phyloP scores from a whole-genome alignment of 257 asterid species.

The Nicotiana obtusifolia region DNA sequence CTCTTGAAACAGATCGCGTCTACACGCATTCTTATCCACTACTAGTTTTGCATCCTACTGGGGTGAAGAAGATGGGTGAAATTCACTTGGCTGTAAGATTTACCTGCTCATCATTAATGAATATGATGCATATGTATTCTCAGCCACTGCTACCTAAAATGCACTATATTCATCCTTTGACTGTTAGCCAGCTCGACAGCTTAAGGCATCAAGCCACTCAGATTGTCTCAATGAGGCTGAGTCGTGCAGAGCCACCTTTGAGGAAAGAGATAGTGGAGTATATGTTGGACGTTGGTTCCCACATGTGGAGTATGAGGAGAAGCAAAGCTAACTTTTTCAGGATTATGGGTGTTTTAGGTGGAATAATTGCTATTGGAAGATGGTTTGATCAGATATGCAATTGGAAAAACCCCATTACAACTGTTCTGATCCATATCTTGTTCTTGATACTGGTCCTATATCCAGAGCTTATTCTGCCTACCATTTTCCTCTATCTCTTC shows the following conservation, averaged over 20 bases:
- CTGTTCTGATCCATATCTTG: slow-evolving; percentile 57
- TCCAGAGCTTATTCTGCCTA: slow-evolving; percentile 59
- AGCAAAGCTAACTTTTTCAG: slow-evolving; percentile 69
- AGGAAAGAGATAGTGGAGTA: slow-evolving; percentile 73
- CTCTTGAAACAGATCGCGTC: slow-evolving; percentile 63
- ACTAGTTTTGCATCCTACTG: slow-evolving; percentile 56
- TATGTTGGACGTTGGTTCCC: slow-evolving; percentile 68
- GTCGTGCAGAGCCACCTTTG: slow-evolving; percentile 74
- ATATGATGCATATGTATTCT: slow-evolving; percentile 66
- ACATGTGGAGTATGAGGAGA: slow-evolving; percentile 80
- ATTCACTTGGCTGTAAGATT: slow-evolving; percentile 63
- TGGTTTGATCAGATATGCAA: slow-evolving; percentile 71
- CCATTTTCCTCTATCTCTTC: slow-evolving; percentile 58
- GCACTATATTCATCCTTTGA: slow-evolving; percentile 64
- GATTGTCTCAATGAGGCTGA: slow-evolving; percentile 55
- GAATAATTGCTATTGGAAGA: slow-evolving; percentile 46
- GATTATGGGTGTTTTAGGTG: slow-evolving; percentile 57
- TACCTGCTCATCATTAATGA: slow-evolving; percentile 54
- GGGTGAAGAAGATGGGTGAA: slow-evolving; percentile 81
- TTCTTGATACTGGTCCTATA: slow-evolving; percentile 61
- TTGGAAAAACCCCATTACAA: slow-evolving; percentile 72
- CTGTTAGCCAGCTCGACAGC: slow-evolving; percentile 55
- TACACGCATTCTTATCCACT: slow-evolving; percentile 64
- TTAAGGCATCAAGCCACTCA: slow-evolving; percentile 72
- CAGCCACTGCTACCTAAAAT: slow-evolving; percentile 63